Evolutionary conservation across 2,329 filamentous ascomycete species (phyloP).

Genomic region (Hyphodiscus sp.): DNA sequence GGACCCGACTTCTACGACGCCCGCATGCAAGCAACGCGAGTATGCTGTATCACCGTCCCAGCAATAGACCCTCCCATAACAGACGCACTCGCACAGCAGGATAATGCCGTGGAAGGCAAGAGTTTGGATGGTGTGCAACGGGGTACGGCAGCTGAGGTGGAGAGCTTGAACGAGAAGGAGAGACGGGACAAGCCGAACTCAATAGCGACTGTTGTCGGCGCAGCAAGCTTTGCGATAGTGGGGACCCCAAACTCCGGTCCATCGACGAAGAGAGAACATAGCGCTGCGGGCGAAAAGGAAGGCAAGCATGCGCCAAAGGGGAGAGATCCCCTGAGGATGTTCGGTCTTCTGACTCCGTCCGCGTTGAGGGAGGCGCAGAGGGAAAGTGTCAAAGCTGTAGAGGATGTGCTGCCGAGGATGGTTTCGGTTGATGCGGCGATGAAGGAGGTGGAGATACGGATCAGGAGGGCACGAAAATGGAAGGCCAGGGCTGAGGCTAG

Average conservation of each 20-base stretch:
- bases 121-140: background rate
- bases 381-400: conserved; percentile 49
- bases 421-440: conserved; percentile 54
- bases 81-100: background rate
- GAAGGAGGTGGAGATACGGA: conserved; percentile 59
- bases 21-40: conserved; percentile 58
- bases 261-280: background rate
- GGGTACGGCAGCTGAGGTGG: background rate
- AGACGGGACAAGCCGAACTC: no score
- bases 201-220: background rate
- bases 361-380: conserved; percentile 50
- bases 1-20: conserved; percentile 67
- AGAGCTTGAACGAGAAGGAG: background rate
- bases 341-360: conserved; percentile 45
- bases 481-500: background rate
- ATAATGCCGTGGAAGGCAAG: background rate
- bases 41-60: conserved; percentile 32
- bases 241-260: background rate
- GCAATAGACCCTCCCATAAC: conserved; percentile 25
- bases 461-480: conserved; percentile 48
- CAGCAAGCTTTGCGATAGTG: background rate
- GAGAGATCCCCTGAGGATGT: conserved; percentile 51
- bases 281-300: background rate
- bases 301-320: background rate
- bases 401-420: conserved; percentile 50